A percentile compares a stretch with the other conserved stretches of the same genome.
Evolutionary conservation across 768 basidiomycete genomes (phyloP).

Genomic region (Tulasnella sp.): DNA sequence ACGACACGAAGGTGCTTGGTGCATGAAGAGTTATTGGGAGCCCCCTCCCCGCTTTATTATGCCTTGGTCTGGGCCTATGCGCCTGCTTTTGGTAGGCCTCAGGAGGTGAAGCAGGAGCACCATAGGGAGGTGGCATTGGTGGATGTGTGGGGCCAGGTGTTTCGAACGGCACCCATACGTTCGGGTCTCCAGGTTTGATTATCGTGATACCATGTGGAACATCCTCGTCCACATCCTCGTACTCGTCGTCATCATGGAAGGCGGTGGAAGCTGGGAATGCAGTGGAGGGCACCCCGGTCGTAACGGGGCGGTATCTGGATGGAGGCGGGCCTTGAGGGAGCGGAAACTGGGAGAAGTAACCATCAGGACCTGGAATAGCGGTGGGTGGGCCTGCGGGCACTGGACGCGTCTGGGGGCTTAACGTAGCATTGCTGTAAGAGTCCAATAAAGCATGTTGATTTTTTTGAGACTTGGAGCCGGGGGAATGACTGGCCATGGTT

Average conservation of each 20-base stretch:
- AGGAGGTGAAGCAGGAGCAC: not conserved
- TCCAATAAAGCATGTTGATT: constrained; percentile 21
- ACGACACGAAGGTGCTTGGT: not conserved
- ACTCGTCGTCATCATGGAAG: not conserved
- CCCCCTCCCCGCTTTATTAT: not conserved
- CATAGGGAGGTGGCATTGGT: constrained; percentile 6
- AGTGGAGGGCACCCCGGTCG: not conserved
- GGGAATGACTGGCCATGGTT: constrained; percentile 2
- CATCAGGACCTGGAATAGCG: constrained; percentile 1
- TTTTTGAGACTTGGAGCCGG: not conserved
- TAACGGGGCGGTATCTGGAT: not conserved
- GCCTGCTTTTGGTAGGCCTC: not conserved
- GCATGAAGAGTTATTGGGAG: constrained; percentile 17
- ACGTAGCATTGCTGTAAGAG: not conserved
- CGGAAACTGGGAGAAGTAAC: not conserved
- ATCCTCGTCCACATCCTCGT: not conserved
- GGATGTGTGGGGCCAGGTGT: not conserved
- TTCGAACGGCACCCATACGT: constrained; percentile 14
- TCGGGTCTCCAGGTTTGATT: not conserved
- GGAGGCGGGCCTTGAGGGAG: not conserved
- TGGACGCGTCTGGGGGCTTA: not conserved
- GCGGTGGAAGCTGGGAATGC: not conserved
- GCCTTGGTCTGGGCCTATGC: not conserved
- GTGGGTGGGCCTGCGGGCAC: not conserved
- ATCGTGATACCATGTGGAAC: constrained; percentile 17